Conservation (phyloP, 169 alveolate species). For the Plasmodium gonderi region DNA sequence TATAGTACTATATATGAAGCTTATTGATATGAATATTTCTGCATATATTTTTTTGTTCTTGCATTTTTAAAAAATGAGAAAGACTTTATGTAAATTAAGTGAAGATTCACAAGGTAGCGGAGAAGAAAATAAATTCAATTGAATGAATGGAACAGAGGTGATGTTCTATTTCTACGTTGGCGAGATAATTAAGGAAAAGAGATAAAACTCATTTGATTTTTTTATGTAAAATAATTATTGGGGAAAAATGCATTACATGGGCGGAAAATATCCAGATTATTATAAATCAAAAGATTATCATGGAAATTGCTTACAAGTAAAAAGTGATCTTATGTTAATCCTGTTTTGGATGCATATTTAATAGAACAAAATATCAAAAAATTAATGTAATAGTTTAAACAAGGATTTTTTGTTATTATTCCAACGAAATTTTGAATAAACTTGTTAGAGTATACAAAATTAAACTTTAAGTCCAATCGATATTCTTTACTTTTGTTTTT, state of each 20-base stretch:
- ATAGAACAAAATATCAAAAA: no score
- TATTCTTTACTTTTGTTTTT: background rate
- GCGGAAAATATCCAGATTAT: background rate
- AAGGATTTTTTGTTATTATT: background rate
- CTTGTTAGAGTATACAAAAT: background rate
- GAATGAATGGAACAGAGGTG: background rate
- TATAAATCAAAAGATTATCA: background rate
- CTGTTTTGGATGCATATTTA: background rate
- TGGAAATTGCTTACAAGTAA: no score
- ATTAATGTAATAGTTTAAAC: no score
- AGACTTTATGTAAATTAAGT: background rate
- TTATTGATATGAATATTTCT: no score
- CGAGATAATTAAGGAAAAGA: background rate
- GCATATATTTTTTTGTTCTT: no score
- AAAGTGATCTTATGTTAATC: background rate
- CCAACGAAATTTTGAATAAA: background rate
- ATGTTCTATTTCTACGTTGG: background rate
- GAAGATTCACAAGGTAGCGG: background rate
- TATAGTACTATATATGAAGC: background rate
- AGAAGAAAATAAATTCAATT: background rate
- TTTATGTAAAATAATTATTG: background rate
- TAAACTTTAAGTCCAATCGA: background rate
- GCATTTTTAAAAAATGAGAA: background rate
- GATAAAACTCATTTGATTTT: background rate
- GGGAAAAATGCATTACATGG: background rate